A percentile compares a stretch with the other conserved stretches of the same genome.
Evolutionary conservation across 306 rosid species (phyloP).

Genomic region (Ammopiptanthus mongolicus): DNA sequence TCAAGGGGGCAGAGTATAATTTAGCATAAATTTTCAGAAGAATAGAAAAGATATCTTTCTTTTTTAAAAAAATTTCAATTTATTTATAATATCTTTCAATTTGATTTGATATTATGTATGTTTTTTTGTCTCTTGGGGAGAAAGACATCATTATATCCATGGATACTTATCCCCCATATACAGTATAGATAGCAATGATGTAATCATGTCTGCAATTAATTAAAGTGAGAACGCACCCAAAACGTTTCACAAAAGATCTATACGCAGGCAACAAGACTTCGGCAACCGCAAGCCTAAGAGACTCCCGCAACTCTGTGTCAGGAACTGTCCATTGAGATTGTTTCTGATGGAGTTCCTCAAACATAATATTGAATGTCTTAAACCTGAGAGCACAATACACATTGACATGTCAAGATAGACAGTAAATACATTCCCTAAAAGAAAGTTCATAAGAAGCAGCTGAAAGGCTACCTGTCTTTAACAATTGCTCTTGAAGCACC

Average conservation of each 20-base stretch:
- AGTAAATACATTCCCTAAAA: not conserved
- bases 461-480: conserved; percentile 62
- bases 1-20: not conserved
- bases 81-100: not conserved
- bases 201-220: not conserved
- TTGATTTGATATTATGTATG: not conserved
- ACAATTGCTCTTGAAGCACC: conserved; percentile 94
- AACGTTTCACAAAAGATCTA: conserved; percentile 82
- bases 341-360: conserved; percentile 95
- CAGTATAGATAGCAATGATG: not conserved
- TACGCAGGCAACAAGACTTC: conserved; percentile 93
- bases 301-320: conserved; percentile 86
- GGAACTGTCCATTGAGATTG: conserved; percentile 98
- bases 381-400: conserved; percentile 46
- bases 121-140: not conserved
- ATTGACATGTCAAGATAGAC: not conserved
- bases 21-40: not conserved
- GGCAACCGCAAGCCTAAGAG: conserved; percentile 91
- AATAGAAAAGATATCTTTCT: not conserved
- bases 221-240: conserved; percentile 49
- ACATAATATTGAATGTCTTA: conserved; percentile 70
- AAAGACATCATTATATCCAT: not conserved
- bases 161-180: not conserved
- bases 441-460: not conserved
- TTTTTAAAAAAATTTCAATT: not conserved